Evolutionary conservation across 73 alveolate genomes (phyloP), one percentile per base, ranked within the genome.

Genomic region (Tetrahymena elliotti): DNA sequence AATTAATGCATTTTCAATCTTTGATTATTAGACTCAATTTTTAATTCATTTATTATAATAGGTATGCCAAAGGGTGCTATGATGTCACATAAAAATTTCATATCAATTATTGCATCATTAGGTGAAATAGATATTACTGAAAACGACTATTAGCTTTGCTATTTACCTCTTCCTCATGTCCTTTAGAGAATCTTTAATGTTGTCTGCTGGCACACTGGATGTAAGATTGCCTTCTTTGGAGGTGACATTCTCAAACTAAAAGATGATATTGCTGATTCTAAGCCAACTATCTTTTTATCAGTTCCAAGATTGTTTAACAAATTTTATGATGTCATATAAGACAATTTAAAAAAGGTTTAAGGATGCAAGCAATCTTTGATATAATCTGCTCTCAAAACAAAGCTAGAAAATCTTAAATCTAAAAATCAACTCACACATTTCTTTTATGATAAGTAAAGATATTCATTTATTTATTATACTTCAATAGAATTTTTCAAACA

Each of bases 281-380:
- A 95, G 83, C 99, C 99, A 20, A 98, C 99, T 11, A 52, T 98
- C 27, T 98, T 99, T 96, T 97, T 98, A 5, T 93, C 99, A 22
- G 99, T 99, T 40, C 99, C 99, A 41, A 97, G 99, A 95, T 97
- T 99, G 24, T 97, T 95, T 84, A 97, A 96, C 38, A 97, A 99
- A 95, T 97, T 99, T 68, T 98, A 98, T 93, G 99, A 97, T 53
- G 97, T 95, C 93, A 98, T 99, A n/a, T 84, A 98, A 95, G 96
- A 94, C 18, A 96, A 93, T 83, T 84, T 98, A 22, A 94, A 95
- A 36, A 95, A 97, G 93, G 92, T 93, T 38, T 83, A 97, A 39
- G 99, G 98, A 84, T 83, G 96, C n/a, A 94, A 97, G 84, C 96
- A 96, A 93, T 95, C 88, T 37, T 92, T 98, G 37, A 96, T 96